Base-by-base conservation (phyloP, 2,329 filamentous ascomycete species). In the Colletotrichum tofieldiae region DNA sequence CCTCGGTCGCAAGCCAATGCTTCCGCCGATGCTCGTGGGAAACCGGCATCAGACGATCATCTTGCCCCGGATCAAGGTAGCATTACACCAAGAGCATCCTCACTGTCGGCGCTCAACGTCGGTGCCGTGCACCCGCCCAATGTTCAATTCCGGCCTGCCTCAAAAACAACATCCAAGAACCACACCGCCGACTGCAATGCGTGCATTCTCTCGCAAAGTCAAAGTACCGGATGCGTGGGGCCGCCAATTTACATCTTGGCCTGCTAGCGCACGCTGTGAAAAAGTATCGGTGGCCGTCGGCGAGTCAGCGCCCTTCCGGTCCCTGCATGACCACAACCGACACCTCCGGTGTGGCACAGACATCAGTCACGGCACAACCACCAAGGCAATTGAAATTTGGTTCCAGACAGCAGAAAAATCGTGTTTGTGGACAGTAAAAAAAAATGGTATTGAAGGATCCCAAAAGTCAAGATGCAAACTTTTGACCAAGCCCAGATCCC, bases 401-500 rank as follows among this genome's bases (percentile, higher is more conserved):
- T 51, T 52, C 7, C 20, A 32, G 16, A 8, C 35, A 37, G 29
- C 20, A 49, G 29, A 41, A 43, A n/a, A 26, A 45, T 41, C 18
- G 3, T 47, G 65, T 52, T 32, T 45, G 18, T 70, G 60, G 49
- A 72, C 54, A 52, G 56, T 41, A 43, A 69, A 72, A 70, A 58
- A 60, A 72, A 65, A 70, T 72, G 71, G 67, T 73, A 73, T 74
- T 74, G 59, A 66, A 73, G 56, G 72, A 74, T 73, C 71, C 63
- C 61, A 63, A 67, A 62, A 56, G 55, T 71, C 68, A 65, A 74
- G 65, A 76, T 73, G 60, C 67, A 74, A 74, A 74, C 69, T 74
- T 77, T 78, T 75, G 74, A 74, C 71, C 65, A 70, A 55, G 67
- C 67, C 73, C 72, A 73, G 65, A 74, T 72, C 71, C 60, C 72